Evolutionary conservation across 1,139 yeast genomes (phyloP).

Genomic region (Wickerhamiella infanticola): DNA sequence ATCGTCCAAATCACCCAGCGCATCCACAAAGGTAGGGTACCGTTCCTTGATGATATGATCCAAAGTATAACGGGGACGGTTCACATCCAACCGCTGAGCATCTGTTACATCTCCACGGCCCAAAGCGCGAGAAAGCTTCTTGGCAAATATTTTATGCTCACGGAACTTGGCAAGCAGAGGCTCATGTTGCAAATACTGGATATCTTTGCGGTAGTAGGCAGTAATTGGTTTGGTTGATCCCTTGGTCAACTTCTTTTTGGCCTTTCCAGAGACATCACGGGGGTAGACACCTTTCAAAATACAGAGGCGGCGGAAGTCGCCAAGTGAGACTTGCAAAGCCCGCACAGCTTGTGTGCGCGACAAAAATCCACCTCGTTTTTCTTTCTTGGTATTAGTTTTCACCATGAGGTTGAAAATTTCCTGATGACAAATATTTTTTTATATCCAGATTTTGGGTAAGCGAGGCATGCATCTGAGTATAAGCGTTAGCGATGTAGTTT

Average conservation of each 20-base stretch:
- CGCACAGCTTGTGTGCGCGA: constrained; percentile 93
- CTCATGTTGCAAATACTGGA: constrained; percentile 88
- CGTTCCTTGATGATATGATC: constrained; percentile 89
- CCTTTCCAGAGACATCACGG: constrained; percentile 66
- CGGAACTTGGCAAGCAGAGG: constrained; percentile 86
- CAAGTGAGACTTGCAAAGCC: constrained; percentile 81
- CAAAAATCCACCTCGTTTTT: constrained; percentile 74
- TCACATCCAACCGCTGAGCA: constrained; percentile 71
- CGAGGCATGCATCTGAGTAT: neutral
- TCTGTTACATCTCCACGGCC: constrained; percentile 85
- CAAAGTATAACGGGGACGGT: constrained; percentile 70
- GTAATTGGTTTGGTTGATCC: constrained; percentile 95
- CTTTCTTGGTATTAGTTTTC: constrained; percentile 45
- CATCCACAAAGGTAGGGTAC: constrained; percentile 87
- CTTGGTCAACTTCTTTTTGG: constrained; percentile 91
- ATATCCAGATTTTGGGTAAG: neutral
- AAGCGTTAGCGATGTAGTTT: neutral
- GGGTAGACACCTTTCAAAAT: constrained; percentile 87
- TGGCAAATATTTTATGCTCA: constrained; percentile 88
- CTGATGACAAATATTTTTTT: constrained; percentile 3
- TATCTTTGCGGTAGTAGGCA: constrained; percentile 86
- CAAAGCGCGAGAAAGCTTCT: constrained; percentile 74
- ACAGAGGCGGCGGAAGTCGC: constrained; percentile 96
- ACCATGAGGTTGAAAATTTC: neutral
- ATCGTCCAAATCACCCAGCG: constrained; percentile 85